Base-by-base conservation (phyloP, 1,284 basidiomycete genomes). In the Trichosporon ovoides region DNA sequence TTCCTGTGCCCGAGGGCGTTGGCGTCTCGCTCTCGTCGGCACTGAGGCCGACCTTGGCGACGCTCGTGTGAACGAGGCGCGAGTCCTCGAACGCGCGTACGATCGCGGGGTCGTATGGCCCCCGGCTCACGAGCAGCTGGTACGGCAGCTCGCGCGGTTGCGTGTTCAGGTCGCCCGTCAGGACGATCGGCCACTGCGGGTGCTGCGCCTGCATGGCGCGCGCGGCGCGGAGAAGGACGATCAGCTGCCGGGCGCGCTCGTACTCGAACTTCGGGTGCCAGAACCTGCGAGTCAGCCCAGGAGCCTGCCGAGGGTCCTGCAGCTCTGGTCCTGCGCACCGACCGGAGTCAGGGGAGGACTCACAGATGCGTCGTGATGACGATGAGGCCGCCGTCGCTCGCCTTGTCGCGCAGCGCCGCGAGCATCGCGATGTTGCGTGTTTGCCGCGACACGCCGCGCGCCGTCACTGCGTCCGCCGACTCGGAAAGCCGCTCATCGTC, bases 261-360 rank as follows among this genome's bases (percentile, higher is more conserved):
- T 97, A 98, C 0, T 84, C 83, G 70, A 88, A 91, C 87, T 82
- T 85, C 7, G 93, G 92, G 75, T 96, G 92, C 94, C 94, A 97
- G 77, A 98, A 97, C 7, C 76, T 77, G 56, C 14, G 7, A 9
- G 20, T 61, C 46, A 58, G 22, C 34, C 5, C 22, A 16, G 19
- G 24, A 11, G n/a, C 4, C 3, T 28, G 22, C 40, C n/a, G n/a
- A n/a, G n/a, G n/a, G n/a, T n/a, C n/a, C n/a, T n/a, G n/a, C n/a
- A n/a, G n/a, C n/a, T n/a, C n/a, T n/a, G n/a, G n/a, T n/a, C n/a
- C n/a, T n/a, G 20, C 10, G 9, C 3, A 13, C 20, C 2, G 18
- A 9, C 13, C 11, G 38, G 12, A 13, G 20, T 20, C 11, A 13
- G 14, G 18, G 38, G 38, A 6, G 4, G 20, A 68, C 73, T 67